A percentile compares a stretch with the other conserved stretches of the same genome.
These are phyloP conservation scores for Plantago lanceolata DNA, from an alignment of 305 asterid genomes.

Conservation along the genomic window DNA sequence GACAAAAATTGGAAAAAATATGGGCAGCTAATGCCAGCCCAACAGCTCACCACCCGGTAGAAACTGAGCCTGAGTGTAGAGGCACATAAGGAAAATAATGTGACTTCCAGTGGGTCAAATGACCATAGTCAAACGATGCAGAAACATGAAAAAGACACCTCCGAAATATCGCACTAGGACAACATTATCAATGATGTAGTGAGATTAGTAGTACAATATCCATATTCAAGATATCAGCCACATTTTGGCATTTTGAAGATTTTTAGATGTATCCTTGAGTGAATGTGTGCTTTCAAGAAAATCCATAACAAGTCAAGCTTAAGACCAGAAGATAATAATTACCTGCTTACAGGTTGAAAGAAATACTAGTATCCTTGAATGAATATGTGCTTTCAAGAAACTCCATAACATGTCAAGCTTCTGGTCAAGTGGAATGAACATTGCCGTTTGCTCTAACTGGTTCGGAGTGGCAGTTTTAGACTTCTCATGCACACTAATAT, in stretches of 20 bases:
- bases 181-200: not conserved
- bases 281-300: slow-evolving; percentile 79
- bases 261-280: slow-evolving; percentile 46
- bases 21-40: not conserved
- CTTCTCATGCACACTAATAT: slow-evolving; percentile 86
- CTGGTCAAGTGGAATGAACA: slow-evolving; percentile 79
- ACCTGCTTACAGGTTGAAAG: slow-evolving; percentile 96
- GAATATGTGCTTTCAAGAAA: slow-evolving; percentile 79
- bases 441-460: slow-evolving; percentile 71
- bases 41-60: not conserved
- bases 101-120: not conserved
- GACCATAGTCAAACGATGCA: slow-evolving; percentile 1
- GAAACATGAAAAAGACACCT: slow-evolving; percentile 4
- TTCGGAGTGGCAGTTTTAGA: slow-evolving; percentile 80
- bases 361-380: slow-evolving; percentile 75
- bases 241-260: not conserved
- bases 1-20: not conserved
- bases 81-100: too few relatives aligned
- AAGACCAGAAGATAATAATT: slow-evolving; percentile 7
- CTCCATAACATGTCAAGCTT: slow-evolving; percentile 94
- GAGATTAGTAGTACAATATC: not conserved
- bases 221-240: not conserved
- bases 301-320: slow-evolving; percentile 93
- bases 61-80: not conserved
- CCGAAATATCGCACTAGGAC: slow-evolving; percentile 6